Percentiles rank a stretch among this genome's conserved stretches.
Conservation (phyloP, 257 asterid genomes). For the Paraleonurus japonicus region DNA sequence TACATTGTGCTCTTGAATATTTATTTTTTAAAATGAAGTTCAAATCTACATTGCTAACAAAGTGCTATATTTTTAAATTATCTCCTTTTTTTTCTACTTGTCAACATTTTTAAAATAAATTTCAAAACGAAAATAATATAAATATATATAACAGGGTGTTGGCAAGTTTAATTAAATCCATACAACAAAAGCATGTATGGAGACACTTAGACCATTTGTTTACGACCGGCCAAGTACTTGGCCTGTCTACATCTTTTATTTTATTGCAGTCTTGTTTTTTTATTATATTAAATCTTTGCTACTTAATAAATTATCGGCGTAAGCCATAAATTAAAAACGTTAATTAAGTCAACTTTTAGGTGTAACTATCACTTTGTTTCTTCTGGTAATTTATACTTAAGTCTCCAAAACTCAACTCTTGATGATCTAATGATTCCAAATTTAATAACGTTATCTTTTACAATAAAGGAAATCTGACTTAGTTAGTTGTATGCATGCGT, state of each 20-base stretch:
- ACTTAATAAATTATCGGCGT: neutral
- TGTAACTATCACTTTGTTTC: conserved; percentile 7
- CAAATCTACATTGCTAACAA: neutral
- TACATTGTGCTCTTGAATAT: neutral
- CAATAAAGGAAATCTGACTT: no score
- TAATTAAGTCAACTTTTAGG: conserved; percentile 20
- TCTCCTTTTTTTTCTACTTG: neutral
- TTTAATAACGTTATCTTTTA: no score
- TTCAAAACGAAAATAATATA: neutral
- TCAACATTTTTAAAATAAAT: neutral
- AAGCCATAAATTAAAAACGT: neutral
- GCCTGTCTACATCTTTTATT: conserved; percentile 2
- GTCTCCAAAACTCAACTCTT: conserved; percentile 15
- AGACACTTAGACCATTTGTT: conserved; percentile 13
- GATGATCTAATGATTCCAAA: conserved; percentile 7
- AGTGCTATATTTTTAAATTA: neutral
- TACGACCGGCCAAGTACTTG: conserved; percentile 16
- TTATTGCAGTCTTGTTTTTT: neutral
- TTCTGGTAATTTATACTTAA: neutral
- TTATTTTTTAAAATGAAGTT: no score
- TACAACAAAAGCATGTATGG: conserved; percentile 19
- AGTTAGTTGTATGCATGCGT: no score
- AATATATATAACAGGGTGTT: neutral
- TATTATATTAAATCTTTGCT: neutral
- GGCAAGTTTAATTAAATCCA: conserved; percentile 15